Percentiles rank a stretch among this genome's conserved stretches.
Evolutionary conservation across 176 grass and related monocot species (phyloP).

Genomic region (Bonia amplexicaulis): DNA sequence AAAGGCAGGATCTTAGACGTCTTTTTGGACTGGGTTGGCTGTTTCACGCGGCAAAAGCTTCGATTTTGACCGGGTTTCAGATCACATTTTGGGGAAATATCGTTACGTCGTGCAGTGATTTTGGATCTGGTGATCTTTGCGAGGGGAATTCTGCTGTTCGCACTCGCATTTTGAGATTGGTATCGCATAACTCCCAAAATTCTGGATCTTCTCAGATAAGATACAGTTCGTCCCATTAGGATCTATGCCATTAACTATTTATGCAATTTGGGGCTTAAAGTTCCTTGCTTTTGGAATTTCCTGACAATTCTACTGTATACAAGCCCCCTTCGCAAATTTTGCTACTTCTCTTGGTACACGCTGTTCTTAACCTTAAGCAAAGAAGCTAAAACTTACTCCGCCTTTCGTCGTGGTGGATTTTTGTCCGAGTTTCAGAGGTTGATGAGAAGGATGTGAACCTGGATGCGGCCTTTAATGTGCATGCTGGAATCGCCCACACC

Average conservation of each 20-base stretch:
- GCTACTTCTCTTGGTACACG: not conserved
- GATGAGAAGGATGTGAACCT: slow-evolving; percentile 81
- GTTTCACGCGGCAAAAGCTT: not conserved
- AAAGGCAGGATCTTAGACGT: not conserved
- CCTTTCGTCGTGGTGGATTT: not conserved
- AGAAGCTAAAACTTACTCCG: not conserved
- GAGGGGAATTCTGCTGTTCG: not conserved
- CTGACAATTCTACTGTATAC: not conserved
- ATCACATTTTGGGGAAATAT: not conserved
- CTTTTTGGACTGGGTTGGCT: not conserved
- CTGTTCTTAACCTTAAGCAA: not conserved
- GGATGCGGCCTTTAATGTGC: slow-evolving; percentile 60
- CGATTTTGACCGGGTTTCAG: slow-evolving; percentile 1
- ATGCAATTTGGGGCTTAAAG: not conserved
- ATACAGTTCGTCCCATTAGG: not conserved
- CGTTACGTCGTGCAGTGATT: not conserved
- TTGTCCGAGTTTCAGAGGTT: slow-evolving; percentile 27
- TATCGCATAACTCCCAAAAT: not conserved
- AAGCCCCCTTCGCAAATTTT: not conserved
- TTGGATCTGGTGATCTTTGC: not conserved
- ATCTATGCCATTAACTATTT: not conserved
- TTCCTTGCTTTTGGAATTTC: not conserved
- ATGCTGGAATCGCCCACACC: slow-evolving; percentile 95
- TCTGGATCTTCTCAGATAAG: not conserved
- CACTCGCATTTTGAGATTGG: not conserved